phyloP scores from a whole-genome alignment of 257 asterid species.

The Scutellaria barbata region DNA sequence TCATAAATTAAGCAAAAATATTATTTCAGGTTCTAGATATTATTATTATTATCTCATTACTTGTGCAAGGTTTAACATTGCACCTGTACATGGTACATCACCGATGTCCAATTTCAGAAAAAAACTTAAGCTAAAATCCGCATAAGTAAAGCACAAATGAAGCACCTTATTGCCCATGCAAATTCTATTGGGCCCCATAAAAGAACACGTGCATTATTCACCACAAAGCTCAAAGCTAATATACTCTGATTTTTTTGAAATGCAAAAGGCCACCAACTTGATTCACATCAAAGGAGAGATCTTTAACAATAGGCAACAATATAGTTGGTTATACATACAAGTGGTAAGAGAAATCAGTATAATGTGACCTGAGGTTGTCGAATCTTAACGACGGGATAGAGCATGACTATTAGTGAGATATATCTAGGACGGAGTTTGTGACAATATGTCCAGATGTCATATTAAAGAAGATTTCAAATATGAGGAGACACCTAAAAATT shows the following conservation, averaged over 20 bases:
- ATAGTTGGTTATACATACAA: too few relatives aligned
- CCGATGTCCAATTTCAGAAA: not conserved
- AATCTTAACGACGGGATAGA: slow-evolving; percentile 1
- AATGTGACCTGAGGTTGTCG: not conserved
- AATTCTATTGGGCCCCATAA: slow-evolving; percentile 2
- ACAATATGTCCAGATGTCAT: not conserved
- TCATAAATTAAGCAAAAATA: too few relatives aligned
- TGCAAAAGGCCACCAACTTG: not conserved
- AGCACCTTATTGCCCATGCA: not conserved
- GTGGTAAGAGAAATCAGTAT: too few relatives aligned
- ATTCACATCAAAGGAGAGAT: slow-evolving; percentile 8
- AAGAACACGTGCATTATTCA: not conserved
- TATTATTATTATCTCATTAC: not conserved
- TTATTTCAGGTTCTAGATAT: not conserved
- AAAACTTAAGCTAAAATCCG: not conserved
- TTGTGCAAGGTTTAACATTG: not conserved
- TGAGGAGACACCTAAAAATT: slow-evolving; percentile 11
- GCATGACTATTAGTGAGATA: not conserved
- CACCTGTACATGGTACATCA: not conserved
- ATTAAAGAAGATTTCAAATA: slow-evolving; percentile 7
- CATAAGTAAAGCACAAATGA: not conserved
- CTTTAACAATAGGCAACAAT: too few relatives aligned
- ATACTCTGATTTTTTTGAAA: not conserved
- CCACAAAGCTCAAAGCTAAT: not conserved
- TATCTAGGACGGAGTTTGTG: not conserved